Evolutionary conservation across 306 rosid species (phyloP).

Genomic region (Inga leiocalycina): DNA sequence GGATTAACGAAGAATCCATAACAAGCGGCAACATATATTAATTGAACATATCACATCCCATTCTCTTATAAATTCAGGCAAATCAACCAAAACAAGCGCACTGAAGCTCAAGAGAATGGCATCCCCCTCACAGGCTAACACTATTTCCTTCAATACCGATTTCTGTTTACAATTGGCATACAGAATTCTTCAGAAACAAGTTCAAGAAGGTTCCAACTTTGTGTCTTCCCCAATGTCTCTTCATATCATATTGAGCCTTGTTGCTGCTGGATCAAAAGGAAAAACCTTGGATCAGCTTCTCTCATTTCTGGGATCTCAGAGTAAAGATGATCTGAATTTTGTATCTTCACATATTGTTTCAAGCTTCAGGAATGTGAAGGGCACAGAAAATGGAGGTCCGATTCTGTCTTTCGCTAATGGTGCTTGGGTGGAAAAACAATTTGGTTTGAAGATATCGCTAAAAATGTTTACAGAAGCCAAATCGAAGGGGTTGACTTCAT

Average conservation of each 20-base stretch:
- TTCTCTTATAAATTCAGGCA: neutral
- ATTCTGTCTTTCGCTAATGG: neutral
- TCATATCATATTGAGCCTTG: neutral
- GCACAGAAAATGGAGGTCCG: neutral
- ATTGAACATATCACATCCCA: neutral
- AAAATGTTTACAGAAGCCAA: slow-evolving; percentile 8
- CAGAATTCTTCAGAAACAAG: neutral
- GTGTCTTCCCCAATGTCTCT: slow-evolving; percentile 12
- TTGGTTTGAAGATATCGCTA: slow-evolving; percentile 3
- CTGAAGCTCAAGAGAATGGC: neutral
- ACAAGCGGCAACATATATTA: neutral
- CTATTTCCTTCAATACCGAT: neutral
- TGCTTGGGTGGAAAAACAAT: slow-evolving; percentile 15
- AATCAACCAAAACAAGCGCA: neutral
- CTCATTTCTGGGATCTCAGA: neutral
- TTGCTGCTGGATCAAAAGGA: neutral
- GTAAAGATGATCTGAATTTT: neutral
- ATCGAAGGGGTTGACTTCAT: neutral
- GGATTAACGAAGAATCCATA: neutral
- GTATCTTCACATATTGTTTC: neutral
- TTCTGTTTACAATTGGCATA: slow-evolving; percentile 12
- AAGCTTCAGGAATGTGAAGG: neutral
- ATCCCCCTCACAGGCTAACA: neutral
- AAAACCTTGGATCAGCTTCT: neutral
- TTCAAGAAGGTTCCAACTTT: slow-evolving; percentile 12